Conservation (phyloP, 371 early-diverging fungal species). For the Haplosporangium sp. region DNA sequence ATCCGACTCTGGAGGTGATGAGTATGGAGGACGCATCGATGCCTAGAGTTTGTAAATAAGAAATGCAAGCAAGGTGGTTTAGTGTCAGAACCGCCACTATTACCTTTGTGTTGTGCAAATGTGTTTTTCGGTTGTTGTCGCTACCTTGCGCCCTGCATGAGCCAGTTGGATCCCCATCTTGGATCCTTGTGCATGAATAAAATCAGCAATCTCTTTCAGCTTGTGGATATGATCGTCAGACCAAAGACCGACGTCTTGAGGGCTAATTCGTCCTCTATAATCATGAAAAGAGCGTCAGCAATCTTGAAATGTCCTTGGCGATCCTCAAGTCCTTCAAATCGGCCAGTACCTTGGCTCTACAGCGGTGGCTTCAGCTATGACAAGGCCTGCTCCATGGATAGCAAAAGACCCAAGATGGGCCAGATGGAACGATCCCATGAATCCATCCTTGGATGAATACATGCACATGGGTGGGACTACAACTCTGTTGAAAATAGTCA, state of each 20-base stretch:
- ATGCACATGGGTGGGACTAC: constrained; percentile 84
- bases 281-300: constrained; percentile 81
- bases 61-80: neutral
- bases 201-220: constrained; percentile 72
- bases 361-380: constrained; percentile 84
- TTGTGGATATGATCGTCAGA: constrained; percentile 79
- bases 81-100: no score
- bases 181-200: constrained; percentile 73
- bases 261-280: constrained; percentile 87
- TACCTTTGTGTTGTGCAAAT: no score
- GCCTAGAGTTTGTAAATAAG: constrained; percentile 27
- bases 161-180: constrained; percentile 81
- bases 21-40: constrained; percentile 59
- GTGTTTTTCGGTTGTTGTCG: no score
- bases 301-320: constrained; percentile 81
- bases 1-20: constrained; percentile 54
- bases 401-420: constrained; percentile 79
- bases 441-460: constrained; percentile 63
- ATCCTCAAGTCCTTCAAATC: constrained; percentile 66
- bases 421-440: constrained; percentile 70
- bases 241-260: constrained; percentile 84
- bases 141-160: constrained; percentile 86
- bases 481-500: constrained; percentile 71
- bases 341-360: constrained; percentile 72
- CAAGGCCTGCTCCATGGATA: constrained; percentile 76